A percentile compares a stretch with the other conserved stretches of the same genome.
Evolutionary conservation across 768 basidiomycete genomes (phyloP).

Genomic region (Lactarius hengduanensis): DNA sequence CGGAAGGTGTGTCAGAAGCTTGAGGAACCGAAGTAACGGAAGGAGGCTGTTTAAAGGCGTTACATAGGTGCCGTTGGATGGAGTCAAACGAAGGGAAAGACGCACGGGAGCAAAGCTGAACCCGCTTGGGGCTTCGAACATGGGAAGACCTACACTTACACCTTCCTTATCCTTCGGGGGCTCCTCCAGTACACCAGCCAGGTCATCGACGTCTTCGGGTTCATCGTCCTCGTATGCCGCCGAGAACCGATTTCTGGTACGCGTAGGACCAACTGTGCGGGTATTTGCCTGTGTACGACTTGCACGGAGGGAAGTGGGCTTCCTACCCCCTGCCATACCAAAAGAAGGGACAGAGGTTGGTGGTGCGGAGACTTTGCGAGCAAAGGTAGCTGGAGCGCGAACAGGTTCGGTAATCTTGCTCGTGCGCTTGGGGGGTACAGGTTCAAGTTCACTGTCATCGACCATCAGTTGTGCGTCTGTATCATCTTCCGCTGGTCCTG

Average conservation of each 20-base stretch:
- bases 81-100: conserved; percentile 20
- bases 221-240: conserved; percentile 57
- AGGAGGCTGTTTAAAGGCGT: conserved; percentile 25
- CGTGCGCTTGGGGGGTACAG: conserved; percentile 23
- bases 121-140: conserved; percentile 57
- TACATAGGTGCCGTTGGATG: background rate
- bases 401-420: conserved; percentile 32
- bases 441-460: conserved; percentile 34
- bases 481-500: conserved; percentile 38
- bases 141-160: conserved; percentile 43
- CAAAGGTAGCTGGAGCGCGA: conserved; percentile 31
- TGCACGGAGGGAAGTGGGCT: conserved; percentile 7
- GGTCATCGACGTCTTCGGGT: conserved; percentile 35
- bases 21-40: conserved; percentile 16
- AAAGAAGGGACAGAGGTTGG: conserved; percentile 13
- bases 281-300: conserved; percentile 5
- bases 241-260: conserved; percentile 58
- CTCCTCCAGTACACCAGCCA: conserved; percentile 40
- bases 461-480: conserved; percentile 36
- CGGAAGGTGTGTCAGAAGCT: conserved; percentile 60
- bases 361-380: conserved; percentile 34
- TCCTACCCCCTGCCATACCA: conserved; percentile 17
- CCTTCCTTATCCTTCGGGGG: conserved; percentile 42
- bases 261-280: conserved; percentile 41
- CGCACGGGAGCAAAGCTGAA: conserved; percentile 69